Evolutionary conservation across 1,139 yeast genomes (phyloP).

Genomic region (Yamadazyma triangularis): DNA sequence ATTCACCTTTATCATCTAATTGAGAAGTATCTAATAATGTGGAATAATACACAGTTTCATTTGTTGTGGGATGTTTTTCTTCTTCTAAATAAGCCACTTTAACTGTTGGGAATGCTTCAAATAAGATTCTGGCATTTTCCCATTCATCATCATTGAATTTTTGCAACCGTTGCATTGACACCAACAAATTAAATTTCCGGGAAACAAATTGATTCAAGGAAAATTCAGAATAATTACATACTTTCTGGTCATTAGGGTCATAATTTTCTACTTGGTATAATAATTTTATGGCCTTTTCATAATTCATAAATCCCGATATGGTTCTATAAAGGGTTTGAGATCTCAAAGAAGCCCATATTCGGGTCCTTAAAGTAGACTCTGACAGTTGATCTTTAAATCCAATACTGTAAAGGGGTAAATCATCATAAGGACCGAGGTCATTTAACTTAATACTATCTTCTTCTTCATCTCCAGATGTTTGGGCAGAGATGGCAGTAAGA

Average conservation of each 20-base stretch:
- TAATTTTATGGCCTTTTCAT: constrained; percentile 61
- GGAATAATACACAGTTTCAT: constrained; percentile 46
- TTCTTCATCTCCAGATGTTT: constrained; percentile 1
- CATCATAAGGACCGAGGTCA: constrained; percentile 27
- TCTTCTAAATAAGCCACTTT: constrained; percentile 57
- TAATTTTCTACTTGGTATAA: constrained; percentile 63
- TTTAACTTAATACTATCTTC: background rate
- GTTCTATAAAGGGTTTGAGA: constrained; percentile 78
- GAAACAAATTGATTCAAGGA: constrained; percentile 46
- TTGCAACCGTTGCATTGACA: constrained; percentile 66
- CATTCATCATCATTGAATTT: constrained; percentile 49
- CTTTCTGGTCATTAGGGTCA: too few species aligned
- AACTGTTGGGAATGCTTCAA: constrained; percentile 60
- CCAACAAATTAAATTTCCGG: constrained; percentile 62
- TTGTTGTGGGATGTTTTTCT: constrained; percentile 30
- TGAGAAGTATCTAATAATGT: constrained; percentile 53
- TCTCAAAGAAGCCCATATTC: constrained; percentile 79
- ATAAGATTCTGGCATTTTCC: constrained; percentile 50
- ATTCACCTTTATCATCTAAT: constrained; percentile 31
- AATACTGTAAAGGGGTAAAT: constrained; percentile 64
- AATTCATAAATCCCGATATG: constrained; percentile 71
- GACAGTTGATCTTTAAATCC: constrained; percentile 68
- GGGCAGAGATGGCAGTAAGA: constrained; percentile 16
- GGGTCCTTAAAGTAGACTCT: constrained; percentile 58
- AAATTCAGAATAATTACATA: constrained; percentile 16